Base-by-base conservation (phyloP, 2,329 filamentous ascomycete species). In the Dactylonectria estremocensis region DNA sequence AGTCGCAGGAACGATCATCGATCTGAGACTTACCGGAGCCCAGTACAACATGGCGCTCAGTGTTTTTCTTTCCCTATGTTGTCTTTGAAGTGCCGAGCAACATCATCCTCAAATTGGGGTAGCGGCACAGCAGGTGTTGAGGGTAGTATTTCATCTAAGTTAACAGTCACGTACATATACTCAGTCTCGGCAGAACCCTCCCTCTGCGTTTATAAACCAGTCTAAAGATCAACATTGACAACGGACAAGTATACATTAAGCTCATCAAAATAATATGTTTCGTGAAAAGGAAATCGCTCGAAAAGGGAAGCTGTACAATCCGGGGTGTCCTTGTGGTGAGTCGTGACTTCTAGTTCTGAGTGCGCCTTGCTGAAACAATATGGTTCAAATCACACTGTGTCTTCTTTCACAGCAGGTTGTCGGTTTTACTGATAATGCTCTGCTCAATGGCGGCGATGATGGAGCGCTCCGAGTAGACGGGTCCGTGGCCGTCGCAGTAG, bases 401-500 rank as follows among this genome's bases (percentile, higher is more conserved):
- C n/a, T n/a, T n/a, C n/a, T n/a, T 56, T 78, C 74, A 86, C 45
- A 87, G 74, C 68, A 97, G 84, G 79, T 96, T 93, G 79, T 97
- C 94, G 49, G 90, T 92, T 20, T 92, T 92, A 73, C 89, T 91
- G 20, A 91, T 90, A 35, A 93, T 91, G 77, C 94, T 95, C 75
- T 92, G 88, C 79, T 94, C 89, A 69, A 98, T 95, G 16, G 93
- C 94, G 68, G 86, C 84, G 48, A 90, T 80, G 13, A 98, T 91
- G 50, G 90, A 88, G 24, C 87, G 83, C 80, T 97, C 95, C 67
- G 93, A 90, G 74, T 97, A 97, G 37, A 96, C 94, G 1, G 95
- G 95, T 0, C 95, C 93, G 77, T 94, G 92, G 2, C 95, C 95
- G 80, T 98, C 93, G 78, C 95, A 97, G 76, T 91, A 90, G 14